Conservation (phyloP, 805 yeast species). For the Nakazawaea peltata region DNA sequence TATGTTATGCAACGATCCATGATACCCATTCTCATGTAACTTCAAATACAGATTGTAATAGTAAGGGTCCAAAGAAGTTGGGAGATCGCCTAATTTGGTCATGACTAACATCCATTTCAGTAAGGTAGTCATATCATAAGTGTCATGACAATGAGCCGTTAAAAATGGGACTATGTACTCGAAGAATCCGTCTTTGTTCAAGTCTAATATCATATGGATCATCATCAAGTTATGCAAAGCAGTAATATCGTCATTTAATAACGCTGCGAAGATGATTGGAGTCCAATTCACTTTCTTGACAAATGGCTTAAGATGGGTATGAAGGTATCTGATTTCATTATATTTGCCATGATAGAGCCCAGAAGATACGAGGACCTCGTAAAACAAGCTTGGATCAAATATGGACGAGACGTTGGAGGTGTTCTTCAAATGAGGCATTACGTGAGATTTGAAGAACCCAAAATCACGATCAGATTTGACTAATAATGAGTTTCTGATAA, state of each 20-base stretch:
- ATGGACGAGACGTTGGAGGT: background rate
- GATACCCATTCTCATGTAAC: background rate
- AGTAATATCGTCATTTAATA: background rate
- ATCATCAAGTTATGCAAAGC: conserved; percentile 3
- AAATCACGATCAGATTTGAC: background rate
- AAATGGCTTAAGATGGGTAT: background rate
- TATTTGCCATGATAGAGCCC: background rate
- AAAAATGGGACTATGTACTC: conserved; percentile 5
- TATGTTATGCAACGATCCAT: background rate
- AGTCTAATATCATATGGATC: conserved; percentile 4
- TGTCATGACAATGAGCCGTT: background rate
- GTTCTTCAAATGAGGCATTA: background rate
- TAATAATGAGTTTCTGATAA: background rate
- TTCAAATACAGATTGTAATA: background rate
- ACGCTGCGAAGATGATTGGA: conserved; percentile 2
- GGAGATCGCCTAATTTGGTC: conserved; percentile 6
- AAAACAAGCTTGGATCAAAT: conserved; percentile 1
- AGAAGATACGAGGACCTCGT: conserved; percentile 3
- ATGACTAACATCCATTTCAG: conserved; percentile 6
- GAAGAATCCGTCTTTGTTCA: conserved; percentile 5
- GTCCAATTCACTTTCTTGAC: conserved; percentile 4
- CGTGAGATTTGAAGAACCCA: background rate
- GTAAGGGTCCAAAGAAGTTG: conserved; percentile 1
- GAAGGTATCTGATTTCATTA: conserved; percentile 3
- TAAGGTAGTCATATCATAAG: conserved; percentile 1